Percentiles rank a stretch among this genome's conserved stretches.
phyloP scores from a whole-genome alignment of 176 grass and related monocot species.

The Lolium multiflorum region DNA sequence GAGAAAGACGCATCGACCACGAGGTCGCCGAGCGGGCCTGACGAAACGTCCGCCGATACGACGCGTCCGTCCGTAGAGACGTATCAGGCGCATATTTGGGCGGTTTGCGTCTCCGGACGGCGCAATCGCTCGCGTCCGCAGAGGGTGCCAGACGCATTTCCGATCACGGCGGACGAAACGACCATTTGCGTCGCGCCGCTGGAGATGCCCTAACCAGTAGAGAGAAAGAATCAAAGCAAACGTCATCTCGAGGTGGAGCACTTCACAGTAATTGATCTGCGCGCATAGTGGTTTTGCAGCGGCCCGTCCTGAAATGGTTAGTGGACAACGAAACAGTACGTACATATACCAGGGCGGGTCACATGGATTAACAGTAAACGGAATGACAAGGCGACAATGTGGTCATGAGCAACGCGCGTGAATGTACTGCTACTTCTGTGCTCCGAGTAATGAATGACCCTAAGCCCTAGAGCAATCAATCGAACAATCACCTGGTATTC shows the following conservation, averaged over 20 bases:
- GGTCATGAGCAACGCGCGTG: slow-evolving; percentile 20
- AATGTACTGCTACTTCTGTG: slow-evolving; percentile 1
- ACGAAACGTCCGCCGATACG: too few relatives aligned
- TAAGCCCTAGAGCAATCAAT: slow-evolving; percentile 28
- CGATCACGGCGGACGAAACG: too few relatives aligned
- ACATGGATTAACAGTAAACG: slow-evolving; percentile 47
- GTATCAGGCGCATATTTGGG: too few relatives aligned
- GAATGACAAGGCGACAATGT: slow-evolving; percentile 37
- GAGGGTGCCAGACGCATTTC: too few relatives aligned
- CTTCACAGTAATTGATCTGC: background rate
- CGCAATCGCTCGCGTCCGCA: too few relatives aligned
- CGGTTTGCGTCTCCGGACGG: too few relatives aligned
- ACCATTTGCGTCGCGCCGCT: too few relatives aligned
- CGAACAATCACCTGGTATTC: background rate
- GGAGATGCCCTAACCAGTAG: too few relatives aligned
- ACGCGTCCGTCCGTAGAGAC: too few relatives aligned
- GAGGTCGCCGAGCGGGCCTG: too few relatives aligned
- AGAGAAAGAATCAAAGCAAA: background rate
- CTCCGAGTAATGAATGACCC: background rate
- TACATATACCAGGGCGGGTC: background rate
- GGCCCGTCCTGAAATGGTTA: background rate
- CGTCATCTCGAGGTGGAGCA: background rate
- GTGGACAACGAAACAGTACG: background rate
- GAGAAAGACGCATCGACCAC: too few relatives aligned
- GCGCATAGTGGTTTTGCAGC: background rate